Conservation (phyloP, 441 rosid species). For the Adansonia gregorii region DNA sequence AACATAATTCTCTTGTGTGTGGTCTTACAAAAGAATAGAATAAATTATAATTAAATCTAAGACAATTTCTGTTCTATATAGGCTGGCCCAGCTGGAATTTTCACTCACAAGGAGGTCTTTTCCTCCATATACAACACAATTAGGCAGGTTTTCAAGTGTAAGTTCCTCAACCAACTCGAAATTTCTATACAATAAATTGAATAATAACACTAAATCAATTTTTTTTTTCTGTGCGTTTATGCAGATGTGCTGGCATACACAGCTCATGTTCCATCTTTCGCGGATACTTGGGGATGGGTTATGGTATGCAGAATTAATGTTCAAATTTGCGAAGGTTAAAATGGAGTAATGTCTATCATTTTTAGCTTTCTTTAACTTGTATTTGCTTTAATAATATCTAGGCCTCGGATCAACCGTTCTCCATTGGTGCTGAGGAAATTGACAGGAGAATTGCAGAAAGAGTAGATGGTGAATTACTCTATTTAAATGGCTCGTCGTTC, state of each 20-base stretch:
- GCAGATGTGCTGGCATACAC: constrained; percentile 87
- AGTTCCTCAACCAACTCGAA: constrained; percentile 23
- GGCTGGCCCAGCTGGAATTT: constrained; percentile 99
- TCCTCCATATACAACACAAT: constrained; percentile 86
- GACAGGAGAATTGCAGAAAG: constrained; percentile 70
- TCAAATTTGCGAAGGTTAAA: background rate
- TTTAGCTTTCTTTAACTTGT: background rate
- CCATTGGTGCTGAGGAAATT: constrained; percentile 56
- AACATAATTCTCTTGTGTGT: background rate
- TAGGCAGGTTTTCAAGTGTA: constrained; percentile 91
- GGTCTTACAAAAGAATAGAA: background rate
- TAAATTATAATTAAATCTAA: background rate
- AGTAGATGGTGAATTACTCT: constrained; percentile 66
- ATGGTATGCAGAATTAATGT: constrained; percentile 49
- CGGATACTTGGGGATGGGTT: constrained; percentile 99
- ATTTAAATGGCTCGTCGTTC: constrained; percentile 72
- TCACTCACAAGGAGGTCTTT: constrained; percentile 91
- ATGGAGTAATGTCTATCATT: background rate
- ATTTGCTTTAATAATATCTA: constrained; percentile 22
- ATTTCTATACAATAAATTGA: background rate
- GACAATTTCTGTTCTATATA: constrained; percentile 25
- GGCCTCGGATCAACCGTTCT: constrained; percentile 86
- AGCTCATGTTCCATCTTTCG: constrained; percentile 94
- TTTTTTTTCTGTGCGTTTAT: constrained; percentile 14
- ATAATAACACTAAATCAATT: background rate